phyloP scores from a whole-genome alignment of 1,284 basidiomycete genomes.

The Cryptococcus sp. region DNA sequence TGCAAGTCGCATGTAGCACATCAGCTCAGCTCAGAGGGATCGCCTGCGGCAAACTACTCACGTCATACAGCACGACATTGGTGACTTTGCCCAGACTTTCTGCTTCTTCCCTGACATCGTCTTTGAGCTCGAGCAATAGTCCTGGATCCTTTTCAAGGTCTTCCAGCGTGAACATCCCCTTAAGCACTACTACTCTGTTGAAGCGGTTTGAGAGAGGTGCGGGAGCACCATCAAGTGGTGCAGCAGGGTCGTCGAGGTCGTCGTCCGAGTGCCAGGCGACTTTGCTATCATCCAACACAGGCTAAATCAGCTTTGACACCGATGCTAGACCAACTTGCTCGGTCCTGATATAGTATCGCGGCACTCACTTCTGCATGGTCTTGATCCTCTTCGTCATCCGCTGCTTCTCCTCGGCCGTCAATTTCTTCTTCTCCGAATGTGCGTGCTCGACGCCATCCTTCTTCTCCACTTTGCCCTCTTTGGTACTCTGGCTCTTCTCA shows the following conservation, averaged over 20 bases:
- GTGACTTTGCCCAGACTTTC: constrained; percentile 90
- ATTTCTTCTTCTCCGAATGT: constrained; percentile 59
- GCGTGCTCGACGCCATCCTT: constrained; percentile 57
- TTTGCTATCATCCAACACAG: constrained; percentile 35
- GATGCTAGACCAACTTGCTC: background rate
- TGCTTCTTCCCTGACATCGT: constrained; percentile 95
- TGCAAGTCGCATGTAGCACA: constrained; percentile 48
- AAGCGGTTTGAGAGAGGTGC: constrained; percentile 58
- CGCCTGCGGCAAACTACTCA: constrained; percentile 56
- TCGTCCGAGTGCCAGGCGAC: constrained; percentile 50
- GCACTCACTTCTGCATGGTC: constrained; percentile 81
- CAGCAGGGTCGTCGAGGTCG: constrained; percentile 37
- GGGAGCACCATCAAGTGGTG: constrained; percentile 35
- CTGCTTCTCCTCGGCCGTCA: constrained; percentile 76
- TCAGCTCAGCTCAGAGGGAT: background rate
- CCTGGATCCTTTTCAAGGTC: constrained; percentile 87
- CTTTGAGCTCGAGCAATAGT: constrained; percentile 87
- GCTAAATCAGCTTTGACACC: constrained; percentile 1
- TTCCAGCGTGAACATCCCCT: constrained; percentile 89
- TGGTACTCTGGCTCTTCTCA: constrained; percentile 61
- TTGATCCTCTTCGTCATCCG: constrained; percentile 75
- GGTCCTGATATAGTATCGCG: background rate
- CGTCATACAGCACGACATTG: constrained; percentile 94
- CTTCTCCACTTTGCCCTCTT: constrained; percentile 64
- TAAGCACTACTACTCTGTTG: constrained; percentile 82